These are phyloP conservation scores for Puccinellia tenuiflora DNA, from an alignment of 176 grass and related monocot genomes.

Conservation along the genomic window DNA sequence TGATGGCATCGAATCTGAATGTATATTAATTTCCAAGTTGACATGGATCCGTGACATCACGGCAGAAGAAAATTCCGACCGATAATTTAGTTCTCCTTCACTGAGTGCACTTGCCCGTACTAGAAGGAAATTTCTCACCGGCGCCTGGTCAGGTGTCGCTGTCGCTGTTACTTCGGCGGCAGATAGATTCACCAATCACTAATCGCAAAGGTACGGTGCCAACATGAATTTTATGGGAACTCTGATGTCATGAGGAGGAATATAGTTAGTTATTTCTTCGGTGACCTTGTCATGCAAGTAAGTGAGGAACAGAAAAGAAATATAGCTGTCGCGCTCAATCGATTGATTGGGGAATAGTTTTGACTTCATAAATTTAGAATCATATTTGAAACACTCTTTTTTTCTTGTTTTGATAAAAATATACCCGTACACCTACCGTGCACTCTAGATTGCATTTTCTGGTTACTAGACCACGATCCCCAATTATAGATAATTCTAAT, in stretches of 20 bases:
- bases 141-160: background rate
- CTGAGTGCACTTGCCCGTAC: background rate
- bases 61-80: background rate
- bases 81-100: background rate
- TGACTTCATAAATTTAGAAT: background rate
- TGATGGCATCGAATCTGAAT: background rate
- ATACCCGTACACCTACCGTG: too few relatives aligned
- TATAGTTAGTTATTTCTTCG: background rate
- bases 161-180: background rate
- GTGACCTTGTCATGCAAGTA: background rate
- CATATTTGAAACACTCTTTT: background rate
- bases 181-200: background rate
- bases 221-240: background rate
- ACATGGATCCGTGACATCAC: background rate
- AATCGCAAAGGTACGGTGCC: background rate
- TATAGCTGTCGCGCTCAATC: background rate
- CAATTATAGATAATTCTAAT: too few relatives aligned
- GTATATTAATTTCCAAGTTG: background rate
- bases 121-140: background rate
- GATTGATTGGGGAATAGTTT: background rate
- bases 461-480: too few relatives aligned
- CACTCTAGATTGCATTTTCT: too few relatives aligned
- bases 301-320: background rate
- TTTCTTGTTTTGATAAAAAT: background rate
- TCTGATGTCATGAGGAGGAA: background rate